Percentiles rank a stretch among this genome's conserved stretches.
Evolutionary conservation across 805 yeast genomes (phyloP).

Genomic region (Pichia cephalocereana): DNA sequence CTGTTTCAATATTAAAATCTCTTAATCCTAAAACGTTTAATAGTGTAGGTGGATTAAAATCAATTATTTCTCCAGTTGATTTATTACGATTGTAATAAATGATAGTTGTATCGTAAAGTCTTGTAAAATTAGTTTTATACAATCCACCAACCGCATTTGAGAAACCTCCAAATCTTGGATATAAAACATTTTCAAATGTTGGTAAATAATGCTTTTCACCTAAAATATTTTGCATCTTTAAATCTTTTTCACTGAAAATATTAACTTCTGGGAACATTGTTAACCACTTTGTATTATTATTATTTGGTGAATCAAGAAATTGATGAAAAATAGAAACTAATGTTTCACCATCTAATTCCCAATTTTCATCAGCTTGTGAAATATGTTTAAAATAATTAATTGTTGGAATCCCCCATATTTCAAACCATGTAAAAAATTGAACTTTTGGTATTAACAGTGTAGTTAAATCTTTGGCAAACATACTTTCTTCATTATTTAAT

Average conservation of each 20-base stretch:
- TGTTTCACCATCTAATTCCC: conserved; percentile 40
- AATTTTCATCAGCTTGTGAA: conserved; percentile 58
- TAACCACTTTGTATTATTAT: conserved; percentile 43
- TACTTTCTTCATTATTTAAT: conserved; percentile 4
- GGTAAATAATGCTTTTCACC: conserved; percentile 56
- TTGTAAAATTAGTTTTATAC: conserved; percentile 30
- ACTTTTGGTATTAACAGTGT: conserved; percentile 31
- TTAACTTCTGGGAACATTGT: conserved; percentile 83
- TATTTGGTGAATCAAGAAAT: conserved; percentile 21
- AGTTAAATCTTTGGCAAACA: conserved; percentile 21
- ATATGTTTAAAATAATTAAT: conserved; percentile 37
- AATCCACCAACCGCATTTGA: conserved; percentile 38
- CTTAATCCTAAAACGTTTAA: conserved; percentile 29
- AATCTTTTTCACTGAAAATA: conserved; percentile 43
- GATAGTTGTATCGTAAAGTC: conserved; percentile 50
- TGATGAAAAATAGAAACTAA: conserved; percentile 27
- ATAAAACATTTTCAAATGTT: conserved; percentile 47
- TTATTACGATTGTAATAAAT: conserved; percentile 27
- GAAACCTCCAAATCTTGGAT: conserved; percentile 66
- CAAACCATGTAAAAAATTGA: conserved; percentile 66
- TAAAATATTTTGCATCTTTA: conserved; percentile 42
- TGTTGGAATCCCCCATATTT: conserved; percentile 53
- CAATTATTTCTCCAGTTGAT: conserved; percentile 8
- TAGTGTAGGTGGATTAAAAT: conserved; percentile 28
- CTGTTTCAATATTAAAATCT: conserved; percentile 20